These are phyloP conservation scores for Capsella bursapastoris DNA, from an alignment of 345 rosid genomes.

Conservation along the genomic window DNA sequence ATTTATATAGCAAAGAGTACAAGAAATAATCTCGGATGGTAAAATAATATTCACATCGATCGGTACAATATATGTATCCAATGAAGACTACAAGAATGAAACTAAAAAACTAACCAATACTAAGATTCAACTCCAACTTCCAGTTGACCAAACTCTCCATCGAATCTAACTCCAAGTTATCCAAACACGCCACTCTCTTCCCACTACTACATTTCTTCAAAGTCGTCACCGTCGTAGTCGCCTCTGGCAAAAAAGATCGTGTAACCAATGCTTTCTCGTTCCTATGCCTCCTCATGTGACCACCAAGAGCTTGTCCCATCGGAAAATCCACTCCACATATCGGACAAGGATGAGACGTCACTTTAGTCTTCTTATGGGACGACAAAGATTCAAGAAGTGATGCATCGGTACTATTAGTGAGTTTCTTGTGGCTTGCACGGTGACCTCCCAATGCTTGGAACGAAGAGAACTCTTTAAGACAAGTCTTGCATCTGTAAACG, in stretches of 20 bases:
- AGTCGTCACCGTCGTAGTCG: conserved; percentile 17
- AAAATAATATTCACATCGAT: conserved; percentile 9
- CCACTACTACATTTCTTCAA: conserved; percentile 54
- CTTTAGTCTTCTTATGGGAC: conserved; percentile 39
- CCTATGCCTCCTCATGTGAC: conserved; percentile 83
- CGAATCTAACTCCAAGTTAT: conserved; percentile 14
- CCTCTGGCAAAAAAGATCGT: conserved; percentile 43
- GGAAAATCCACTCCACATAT: conserved; percentile 68
- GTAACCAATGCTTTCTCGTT: conserved; percentile 38
- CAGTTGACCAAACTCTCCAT: neutral
- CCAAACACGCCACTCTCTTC: conserved; percentile 41
- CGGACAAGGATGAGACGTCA: conserved; percentile 63
- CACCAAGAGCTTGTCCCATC: conserved; percentile 87
- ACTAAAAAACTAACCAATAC: neutral
- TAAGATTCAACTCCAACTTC: conserved; percentile 31
- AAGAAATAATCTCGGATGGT: neutral
- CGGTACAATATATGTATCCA: neutral
- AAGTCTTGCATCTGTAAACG: conserved; percentile 64
- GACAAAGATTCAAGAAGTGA: conserved; percentile 10
- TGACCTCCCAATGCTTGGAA: conserved; percentile 94
- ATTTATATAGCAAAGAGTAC: neutral
- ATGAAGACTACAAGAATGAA: neutral
- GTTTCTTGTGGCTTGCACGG: conserved; percentile 72
- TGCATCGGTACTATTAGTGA: conserved; percentile 44
- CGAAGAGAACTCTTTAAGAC: conserved; percentile 67